phyloP scores from a whole-genome alignment of 176 grass and related monocot species.

The Eleusine indica region DNA sequence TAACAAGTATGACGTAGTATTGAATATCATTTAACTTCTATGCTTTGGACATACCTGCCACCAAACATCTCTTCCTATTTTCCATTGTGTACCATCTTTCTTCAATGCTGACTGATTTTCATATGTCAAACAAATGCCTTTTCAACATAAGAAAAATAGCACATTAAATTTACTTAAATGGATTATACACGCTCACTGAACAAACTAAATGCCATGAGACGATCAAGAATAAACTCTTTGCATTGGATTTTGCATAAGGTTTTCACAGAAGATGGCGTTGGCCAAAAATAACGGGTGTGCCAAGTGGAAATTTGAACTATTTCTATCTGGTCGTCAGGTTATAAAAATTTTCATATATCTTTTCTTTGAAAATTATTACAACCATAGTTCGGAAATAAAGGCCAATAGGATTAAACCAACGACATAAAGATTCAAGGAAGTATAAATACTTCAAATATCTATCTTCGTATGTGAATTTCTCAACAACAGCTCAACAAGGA shows the following conservation, averaged over 20 bases:
- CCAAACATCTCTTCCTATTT: conserved; percentile 81
- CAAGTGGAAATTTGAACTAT: not conserved
- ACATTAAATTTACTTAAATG: conserved; percentile 17
- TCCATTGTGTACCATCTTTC: conserved; percentile 82
- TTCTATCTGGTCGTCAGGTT: not conserved
- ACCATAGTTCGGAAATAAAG: not conserved
- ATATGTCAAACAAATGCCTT: conserved; percentile 88
- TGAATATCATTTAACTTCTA: conserved; percentile 13
- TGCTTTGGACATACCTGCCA: conserved; percentile 68
- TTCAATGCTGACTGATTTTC: conserved; percentile 75
- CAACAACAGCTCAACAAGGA: not conserved
- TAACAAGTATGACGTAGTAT: conserved; percentile 14
- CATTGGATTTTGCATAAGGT: not conserved
- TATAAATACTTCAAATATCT: not conserved
- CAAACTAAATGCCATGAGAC: not conserved
- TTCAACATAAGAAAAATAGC: conserved; percentile 19
- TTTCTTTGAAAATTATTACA: not conserved
- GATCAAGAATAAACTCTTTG: not conserved
- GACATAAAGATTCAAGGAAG: not conserved
- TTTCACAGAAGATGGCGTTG: not conserved
- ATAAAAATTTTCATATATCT: not conserved
- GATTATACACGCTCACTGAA: not conserved
- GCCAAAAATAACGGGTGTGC: not conserved
- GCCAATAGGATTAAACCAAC: not conserved
- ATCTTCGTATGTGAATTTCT: not conserved